phyloP scores from a whole-genome alignment of 2,329 filamentous ascomycete genomes.

The Trichoderma guizhouense region DNA sequence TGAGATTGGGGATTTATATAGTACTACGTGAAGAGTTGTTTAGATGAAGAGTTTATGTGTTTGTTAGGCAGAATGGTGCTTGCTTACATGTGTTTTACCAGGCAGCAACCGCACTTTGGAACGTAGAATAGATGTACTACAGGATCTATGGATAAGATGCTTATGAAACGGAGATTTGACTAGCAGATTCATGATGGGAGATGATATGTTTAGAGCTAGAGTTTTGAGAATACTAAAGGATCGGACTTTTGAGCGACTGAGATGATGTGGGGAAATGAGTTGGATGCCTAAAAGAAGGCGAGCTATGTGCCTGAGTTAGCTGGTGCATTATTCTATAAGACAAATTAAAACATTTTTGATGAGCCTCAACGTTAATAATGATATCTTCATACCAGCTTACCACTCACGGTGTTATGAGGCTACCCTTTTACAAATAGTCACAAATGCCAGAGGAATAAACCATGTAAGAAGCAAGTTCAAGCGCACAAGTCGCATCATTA shows the following conservation, averaged over 20 bases:
- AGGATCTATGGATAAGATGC: not conserved
- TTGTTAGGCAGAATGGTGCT: not conserved
- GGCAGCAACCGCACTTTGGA: not conserved
- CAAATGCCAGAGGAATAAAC: not conserved
- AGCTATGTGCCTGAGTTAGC: not conserved
- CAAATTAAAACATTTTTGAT: not conserved
- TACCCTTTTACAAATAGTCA: not conserved
- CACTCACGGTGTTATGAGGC: not conserved
- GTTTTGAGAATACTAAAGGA: not conserved
- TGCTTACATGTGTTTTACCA: not conserved
- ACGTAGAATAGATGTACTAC: not conserved
- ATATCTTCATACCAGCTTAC: not conserved
- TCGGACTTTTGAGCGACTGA: not conserved
- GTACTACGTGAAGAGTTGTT: not conserved
- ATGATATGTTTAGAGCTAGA: not conserved
- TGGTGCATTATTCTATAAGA: not conserved
- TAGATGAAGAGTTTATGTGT: not conserved
- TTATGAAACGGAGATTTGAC: not conserved
- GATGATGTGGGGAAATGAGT: not conserved
- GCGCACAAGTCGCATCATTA: slow-evolving; percentile 13
- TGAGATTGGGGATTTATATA: not conserved
- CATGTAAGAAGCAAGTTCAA: not conserved
- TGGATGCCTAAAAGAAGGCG: not conserved
- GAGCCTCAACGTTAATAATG: not conserved
- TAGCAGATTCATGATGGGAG: not conserved